phyloP scores from a whole-genome alignment of 2,329 filamentous ascomycete genomes.

The Ilyonectria destructans region DNA sequence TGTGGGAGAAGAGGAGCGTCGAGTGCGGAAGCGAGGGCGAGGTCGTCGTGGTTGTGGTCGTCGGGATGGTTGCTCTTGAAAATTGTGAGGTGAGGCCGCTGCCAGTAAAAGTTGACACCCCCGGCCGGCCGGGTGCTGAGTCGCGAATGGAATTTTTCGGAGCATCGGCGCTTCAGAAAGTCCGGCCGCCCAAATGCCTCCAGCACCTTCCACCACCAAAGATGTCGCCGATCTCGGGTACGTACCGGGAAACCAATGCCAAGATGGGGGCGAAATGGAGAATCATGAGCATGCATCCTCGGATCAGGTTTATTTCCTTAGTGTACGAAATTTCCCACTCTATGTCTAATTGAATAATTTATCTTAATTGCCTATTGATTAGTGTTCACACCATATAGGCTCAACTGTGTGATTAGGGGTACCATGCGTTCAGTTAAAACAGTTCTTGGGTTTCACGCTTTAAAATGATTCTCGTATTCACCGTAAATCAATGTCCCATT shows the following conservation, averaged over 20 bases:
- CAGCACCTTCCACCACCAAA: conserved; percentile 28
- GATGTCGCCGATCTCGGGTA: conserved; percentile 2
- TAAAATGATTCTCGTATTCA: too few relatives aligned
- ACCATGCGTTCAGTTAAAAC: too few relatives aligned
- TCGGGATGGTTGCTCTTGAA: conserved; percentile 28
- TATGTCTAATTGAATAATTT: too few relatives aligned
- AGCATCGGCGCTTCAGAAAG: conserved; percentile 30
- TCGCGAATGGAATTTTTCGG: conserved; percentile 36
- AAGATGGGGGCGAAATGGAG: too few relatives aligned
- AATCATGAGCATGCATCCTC: too few relatives aligned
- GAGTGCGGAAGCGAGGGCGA: conserved; percentile 19
- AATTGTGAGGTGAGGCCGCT: conserved; percentile 44
- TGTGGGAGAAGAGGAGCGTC: conserved; percentile 11
- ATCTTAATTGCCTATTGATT: too few relatives aligned
- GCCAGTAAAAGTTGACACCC: conserved; percentile 38
- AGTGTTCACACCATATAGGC: too few relatives aligned
- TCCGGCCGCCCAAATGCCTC: conserved; percentile 24
- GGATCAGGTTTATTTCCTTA: too few relatives aligned
- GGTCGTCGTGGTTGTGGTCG: conserved; percentile 28
- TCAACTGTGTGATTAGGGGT: too few relatives aligned
- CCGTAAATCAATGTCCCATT: too few relatives aligned
- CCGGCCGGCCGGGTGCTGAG: conserved; percentile 31
- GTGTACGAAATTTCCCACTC: too few relatives aligned
- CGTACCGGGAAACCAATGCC: conserved; percentile 7
- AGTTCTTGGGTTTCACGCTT: too few relatives aligned